These are phyloP conservation scores for Sclerotinia glacialis DNA, from an alignment of 2,329 filamentous ascomycete genomes.

Conservation along the genomic window DNA sequence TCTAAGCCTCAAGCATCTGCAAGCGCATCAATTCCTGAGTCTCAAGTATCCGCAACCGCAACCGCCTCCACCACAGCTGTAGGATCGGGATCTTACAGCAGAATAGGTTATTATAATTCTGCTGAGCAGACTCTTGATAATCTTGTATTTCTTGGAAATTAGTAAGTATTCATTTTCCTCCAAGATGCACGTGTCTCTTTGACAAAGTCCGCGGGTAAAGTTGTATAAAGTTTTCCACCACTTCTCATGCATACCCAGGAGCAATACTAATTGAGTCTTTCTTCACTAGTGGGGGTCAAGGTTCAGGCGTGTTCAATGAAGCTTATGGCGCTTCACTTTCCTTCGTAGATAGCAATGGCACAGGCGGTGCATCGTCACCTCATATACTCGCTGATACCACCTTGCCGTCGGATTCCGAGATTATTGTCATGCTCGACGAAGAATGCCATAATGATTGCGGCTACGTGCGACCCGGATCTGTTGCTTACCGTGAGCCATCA, in stretches of 20 bases:
- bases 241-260: not conserved
- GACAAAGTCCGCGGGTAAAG: too few species aligned
- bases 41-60: conserved; percentile 24
- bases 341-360: conserved; percentile 46
- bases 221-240: not conserved
- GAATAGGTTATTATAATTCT: conserved; percentile 50
- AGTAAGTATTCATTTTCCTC: conserved; percentile 25
- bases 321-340: conserved; percentile 23
- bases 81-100: conserved; percentile 40
- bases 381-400: conserved; percentile 49
- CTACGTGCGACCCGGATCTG: conserved; percentile 47
- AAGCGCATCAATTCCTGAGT: not conserved
- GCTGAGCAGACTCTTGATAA: conserved; percentile 46
- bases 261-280: not conserved
- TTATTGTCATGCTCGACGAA: conserved; percentile 51
- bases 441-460: conserved; percentile 50
- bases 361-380: conserved; percentile 46
- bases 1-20: not conserved
- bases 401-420: conserved; percentile 50
- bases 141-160: conserved; percentile 57
- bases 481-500: conserved; percentile 48
- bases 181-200: not conserved
- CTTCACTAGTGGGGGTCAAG: conserved; percentile 45
- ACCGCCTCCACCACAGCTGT: conserved; percentile 21
- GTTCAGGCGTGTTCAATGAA: conserved; percentile 52